phyloP scores from a whole-genome alignment of 768 basidiomycete genomes.

The Kwoniella dejecticola region DNA sequence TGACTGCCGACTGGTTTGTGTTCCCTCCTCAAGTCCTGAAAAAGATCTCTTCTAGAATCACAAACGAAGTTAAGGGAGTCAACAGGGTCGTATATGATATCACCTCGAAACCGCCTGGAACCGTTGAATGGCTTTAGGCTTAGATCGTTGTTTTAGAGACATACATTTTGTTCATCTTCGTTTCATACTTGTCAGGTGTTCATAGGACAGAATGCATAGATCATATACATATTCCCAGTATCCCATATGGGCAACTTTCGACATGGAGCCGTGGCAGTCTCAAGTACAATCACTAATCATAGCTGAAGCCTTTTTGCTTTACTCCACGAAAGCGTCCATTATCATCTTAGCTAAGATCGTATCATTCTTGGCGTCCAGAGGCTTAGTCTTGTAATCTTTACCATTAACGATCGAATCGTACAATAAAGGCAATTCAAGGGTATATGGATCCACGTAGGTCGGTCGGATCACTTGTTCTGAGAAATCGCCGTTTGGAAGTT shows the following conservation, averaged over 20 bases:
- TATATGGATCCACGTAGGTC: conserved; percentile 49
- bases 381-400: conserved; percentile 38
- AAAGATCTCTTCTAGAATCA: conserved; percentile 92
- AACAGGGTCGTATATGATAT: conserved; percentile 92
- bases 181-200: conserved; percentile 1
- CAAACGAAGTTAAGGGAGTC: conserved; percentile 88
- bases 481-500: conserved; percentile 32
- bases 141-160: not conserved
- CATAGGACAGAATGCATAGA: conserved; percentile 21
- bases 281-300: too few relatives aligned
- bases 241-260: too few relatives aligned
- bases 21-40: conserved; percentile 88
- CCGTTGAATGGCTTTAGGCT: conserved; percentile 47
- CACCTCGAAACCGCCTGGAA: conserved; percentile 92
- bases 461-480: conserved; percentile 42
- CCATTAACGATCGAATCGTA: conserved; percentile 36
- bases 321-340: conserved; percentile 41
- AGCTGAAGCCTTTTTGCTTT: not conserved
- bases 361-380: conserved; percentile 46
- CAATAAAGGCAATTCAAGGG: conserved; percentile 40
- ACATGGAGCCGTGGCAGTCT: too few relatives aligned
- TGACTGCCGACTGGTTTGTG: conserved; percentile 99
- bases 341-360: conserved; percentile 43
- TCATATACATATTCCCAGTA: conserved; percentile 1
- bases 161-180: conserved; percentile 1